Evolutionary conservation across 2,329 filamentous ascomycete genomes (phyloP).

Genomic region (Fusarium protoensiforme): DNA sequence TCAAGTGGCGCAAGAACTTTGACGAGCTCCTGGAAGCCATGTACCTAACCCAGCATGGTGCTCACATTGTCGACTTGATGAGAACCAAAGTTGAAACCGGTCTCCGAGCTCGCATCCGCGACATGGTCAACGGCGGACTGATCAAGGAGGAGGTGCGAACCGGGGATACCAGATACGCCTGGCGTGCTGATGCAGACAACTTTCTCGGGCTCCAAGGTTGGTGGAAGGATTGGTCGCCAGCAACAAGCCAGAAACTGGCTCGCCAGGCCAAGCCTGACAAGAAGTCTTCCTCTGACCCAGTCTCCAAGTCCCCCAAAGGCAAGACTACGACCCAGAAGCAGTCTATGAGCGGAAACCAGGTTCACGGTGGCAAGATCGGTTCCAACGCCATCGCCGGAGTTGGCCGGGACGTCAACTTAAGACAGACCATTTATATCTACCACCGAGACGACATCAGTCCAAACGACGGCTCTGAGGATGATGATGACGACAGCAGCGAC

Average conservation of each 20-base stretch:
- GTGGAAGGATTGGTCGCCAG: neutral
- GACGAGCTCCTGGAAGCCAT: neutral
- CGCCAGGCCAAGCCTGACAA: neutral
- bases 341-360: no score
- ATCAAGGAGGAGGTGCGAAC: neutral
- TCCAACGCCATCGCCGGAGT: neutral
- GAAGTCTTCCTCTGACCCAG: neutral
- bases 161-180: neutral
- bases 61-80: neutral
- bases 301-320: neutral
- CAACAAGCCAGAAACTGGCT: neutral
- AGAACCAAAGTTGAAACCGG: neutral
- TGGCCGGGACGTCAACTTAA: neutral
- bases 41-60: neutral
- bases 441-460: neutral
- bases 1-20: neutral
- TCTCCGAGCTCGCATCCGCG: neutral
- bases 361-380: no score
- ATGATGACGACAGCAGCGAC: neutral
- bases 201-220: neutral
- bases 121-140: neutral
- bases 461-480: neutral
- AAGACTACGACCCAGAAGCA: neutral
- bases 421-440: neutral
- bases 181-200: neutral